These are phyloP conservation scores for Plasmodium cynomolgi DNA, from an alignment of 169 alveolate species.

Conservation along the genomic window DNA sequence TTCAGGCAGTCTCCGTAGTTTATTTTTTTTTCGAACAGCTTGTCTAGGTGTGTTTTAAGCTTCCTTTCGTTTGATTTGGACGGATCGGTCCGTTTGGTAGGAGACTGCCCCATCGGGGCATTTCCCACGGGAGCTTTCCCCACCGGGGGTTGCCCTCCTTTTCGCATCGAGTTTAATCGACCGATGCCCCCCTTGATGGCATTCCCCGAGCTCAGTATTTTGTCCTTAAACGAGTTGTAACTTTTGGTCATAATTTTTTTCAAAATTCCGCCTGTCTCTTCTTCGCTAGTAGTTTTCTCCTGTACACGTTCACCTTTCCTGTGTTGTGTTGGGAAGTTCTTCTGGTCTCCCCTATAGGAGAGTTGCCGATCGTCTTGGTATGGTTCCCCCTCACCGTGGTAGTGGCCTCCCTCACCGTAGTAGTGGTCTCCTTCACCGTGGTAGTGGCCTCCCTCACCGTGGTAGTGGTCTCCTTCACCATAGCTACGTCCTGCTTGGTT, in stretches of 20 bases:
- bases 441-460: neutral
- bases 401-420: neutral
- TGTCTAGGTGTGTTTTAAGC: neutral
- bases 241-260: slow-evolving; percentile 62
- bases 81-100: neutral
- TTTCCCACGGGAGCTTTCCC: neutral
- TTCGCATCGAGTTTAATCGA: neutral
- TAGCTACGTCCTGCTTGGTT: neutral
- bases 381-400: neutral
- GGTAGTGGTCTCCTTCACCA: neutral
- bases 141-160: neutral
- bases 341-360: neutral
- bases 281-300: neutral
- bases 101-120: no score
- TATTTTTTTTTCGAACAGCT: slow-evolving; percentile 37
- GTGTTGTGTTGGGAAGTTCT: neutral
- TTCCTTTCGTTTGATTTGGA: neutral
- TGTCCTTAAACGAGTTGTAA: slow-evolving; percentile 48
- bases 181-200: no score
- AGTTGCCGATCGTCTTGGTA: neutral
- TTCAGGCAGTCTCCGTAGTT: slow-evolving; percentile 53
- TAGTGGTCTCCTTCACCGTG: neutral
- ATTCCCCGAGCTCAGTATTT: neutral
- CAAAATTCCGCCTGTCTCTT: slow-evolving; percentile 12
- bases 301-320: neutral